Evolutionary conservation across 768 basidiomycete species (phyloP).

Genomic region (Kwoniella europaea): DNA sequence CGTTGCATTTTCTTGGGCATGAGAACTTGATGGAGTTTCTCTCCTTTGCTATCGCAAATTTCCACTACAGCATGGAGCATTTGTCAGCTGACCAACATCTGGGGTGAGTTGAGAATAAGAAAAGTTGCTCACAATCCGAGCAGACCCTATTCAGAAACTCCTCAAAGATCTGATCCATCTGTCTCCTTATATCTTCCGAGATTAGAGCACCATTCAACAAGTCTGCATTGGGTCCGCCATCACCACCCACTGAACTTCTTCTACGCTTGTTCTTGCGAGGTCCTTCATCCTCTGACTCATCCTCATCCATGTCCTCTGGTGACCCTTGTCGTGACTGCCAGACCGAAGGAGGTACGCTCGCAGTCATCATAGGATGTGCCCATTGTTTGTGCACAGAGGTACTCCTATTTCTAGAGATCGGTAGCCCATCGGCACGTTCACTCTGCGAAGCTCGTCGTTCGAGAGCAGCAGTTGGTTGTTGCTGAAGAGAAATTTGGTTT

Average conservation of each 20-base stretch:
- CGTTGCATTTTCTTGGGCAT: conserved; percentile 99
- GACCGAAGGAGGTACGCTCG: conserved; percentile 40
- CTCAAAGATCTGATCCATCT: conserved; percentile 89
- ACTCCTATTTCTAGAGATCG: conserved; percentile 46
- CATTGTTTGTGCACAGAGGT: conserved; percentile 40
- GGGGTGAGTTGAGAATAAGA: neutral
- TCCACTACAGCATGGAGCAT: conserved; percentile 67
- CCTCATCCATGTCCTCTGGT: conserved; percentile 48
- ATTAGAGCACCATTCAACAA: conserved; percentile 40
- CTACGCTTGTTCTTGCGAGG: conserved; percentile 42
- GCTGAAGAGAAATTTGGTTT: neutral
- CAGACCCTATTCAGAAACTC: conserved; percentile 85
- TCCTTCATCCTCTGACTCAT: conserved; percentile 48
- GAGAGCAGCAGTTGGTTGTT: conserved; percentile 6
- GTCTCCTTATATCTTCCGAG: conserved; percentile 70
- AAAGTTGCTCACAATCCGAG: conserved; percentile 73
- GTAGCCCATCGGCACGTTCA: conserved; percentile 34
- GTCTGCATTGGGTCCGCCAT: conserved; percentile 34
- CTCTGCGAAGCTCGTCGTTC: conserved; percentile 23
- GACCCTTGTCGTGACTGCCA: conserved; percentile 42
- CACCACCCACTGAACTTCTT: conserved; percentile 47
- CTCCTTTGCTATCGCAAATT: conserved; percentile 89
- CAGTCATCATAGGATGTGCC: conserved; percentile 37
- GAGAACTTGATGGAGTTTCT: conserved; percentile 94
- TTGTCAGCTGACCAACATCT: neutral